These are phyloP conservation scores for Clitoria ternatea DNA, from an alignment of 306 rosid genomes.

Conservation along the genomic window DNA sequence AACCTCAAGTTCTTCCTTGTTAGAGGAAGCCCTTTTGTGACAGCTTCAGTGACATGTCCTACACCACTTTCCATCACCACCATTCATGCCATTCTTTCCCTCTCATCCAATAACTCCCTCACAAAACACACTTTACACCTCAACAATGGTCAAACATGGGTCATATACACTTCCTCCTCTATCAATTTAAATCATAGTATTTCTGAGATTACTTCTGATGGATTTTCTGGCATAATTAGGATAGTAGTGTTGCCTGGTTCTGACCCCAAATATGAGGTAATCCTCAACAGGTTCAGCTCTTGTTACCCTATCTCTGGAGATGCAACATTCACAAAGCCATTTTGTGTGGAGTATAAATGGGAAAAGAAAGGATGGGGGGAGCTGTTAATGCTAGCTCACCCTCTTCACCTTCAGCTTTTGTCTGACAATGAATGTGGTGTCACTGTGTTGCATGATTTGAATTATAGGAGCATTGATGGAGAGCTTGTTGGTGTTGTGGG, in stretches of 20 bases:
- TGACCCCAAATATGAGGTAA: constrained; percentile 33
- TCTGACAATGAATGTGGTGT: constrained; percentile 25
- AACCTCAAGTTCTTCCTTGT: constrained; percentile 65
- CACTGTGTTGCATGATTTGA: constrained; percentile 54
- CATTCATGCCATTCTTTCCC: constrained; percentile 48
- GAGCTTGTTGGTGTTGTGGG: constrained; percentile 86
- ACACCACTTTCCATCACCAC: constrained; percentile 58
- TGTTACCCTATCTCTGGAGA: constrained; percentile 76
- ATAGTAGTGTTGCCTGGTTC: constrained; percentile 57
- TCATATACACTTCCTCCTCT: constrained; percentile 60
- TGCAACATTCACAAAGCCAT: constrained; percentile 52
- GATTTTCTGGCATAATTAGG: constrained; percentile 62
- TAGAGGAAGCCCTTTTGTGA: constrained; percentile 79
- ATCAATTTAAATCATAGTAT: constrained; percentile 30
- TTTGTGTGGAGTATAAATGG: constrained; percentile 60
- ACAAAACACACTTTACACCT: constrained; percentile 63
- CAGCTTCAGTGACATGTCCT: constrained; percentile 36
- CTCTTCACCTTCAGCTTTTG: constrained; percentile 65
- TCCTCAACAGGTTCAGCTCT: constrained; percentile 51
- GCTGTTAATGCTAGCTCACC: constrained; percentile 85
- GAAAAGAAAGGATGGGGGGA: constrained; percentile 72
- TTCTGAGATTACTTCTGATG: constrained; percentile 41
- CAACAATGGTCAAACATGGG: constrained; percentile 79
- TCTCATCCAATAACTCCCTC: constrained; percentile 39
- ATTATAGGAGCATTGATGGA: constrained; percentile 74